Base-by-base conservation (phyloP, 2,329 filamentous ascomycete genomes). In the Elsinoe batatas region DNA sequence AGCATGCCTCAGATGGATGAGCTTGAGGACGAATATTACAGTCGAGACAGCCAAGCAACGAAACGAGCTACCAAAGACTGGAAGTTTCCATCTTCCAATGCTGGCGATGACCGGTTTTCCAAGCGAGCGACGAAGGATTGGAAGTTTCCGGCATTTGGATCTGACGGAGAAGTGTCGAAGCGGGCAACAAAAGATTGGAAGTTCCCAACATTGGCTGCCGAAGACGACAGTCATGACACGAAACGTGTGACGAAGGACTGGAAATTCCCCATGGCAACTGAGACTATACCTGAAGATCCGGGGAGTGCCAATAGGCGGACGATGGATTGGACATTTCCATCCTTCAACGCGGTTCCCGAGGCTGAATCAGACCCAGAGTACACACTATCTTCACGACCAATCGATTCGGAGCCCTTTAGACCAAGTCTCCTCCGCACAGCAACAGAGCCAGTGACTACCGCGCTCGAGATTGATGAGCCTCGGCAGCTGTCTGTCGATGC, bases 161-260 rank as follows among this genome's bases (percentile, higher is more conserved):
- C 51, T 32, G 51, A 62, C 17, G 53, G 47, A 64, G 53, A 58
- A 32, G 42, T 37, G 46, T 40, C 61, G 10, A 63, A 72, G 64
- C 70, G 73, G 33, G 68, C 67, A 5, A 76, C 74, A 0, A 75
- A 75, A 67, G 76, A 79, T 33, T 82, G 78, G 78, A 79, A 74
- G 11, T 80, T 80, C 58, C 76, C 77, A 6, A 65, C 71, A 3
- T 72, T 71, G 67, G 67, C 65, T 1, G 67, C 65, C 1, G 51
- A 64, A 20, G 60, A 59, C 53, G 56, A 58, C 59, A 46, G 47
- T 58, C 58, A 56, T n/a, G 47, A 53, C 11, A 7, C 71, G n/a
- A 69, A 71, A 10, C 72, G 72, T 42, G 72, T 71, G 8, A 73
- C 73, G 2, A 73, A 73, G 70, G 72, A 72, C 58, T 75, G 69